phyloP scores from a whole-genome alignment of 768 basidiomycete species.

The Suillus subluteus region DNA sequence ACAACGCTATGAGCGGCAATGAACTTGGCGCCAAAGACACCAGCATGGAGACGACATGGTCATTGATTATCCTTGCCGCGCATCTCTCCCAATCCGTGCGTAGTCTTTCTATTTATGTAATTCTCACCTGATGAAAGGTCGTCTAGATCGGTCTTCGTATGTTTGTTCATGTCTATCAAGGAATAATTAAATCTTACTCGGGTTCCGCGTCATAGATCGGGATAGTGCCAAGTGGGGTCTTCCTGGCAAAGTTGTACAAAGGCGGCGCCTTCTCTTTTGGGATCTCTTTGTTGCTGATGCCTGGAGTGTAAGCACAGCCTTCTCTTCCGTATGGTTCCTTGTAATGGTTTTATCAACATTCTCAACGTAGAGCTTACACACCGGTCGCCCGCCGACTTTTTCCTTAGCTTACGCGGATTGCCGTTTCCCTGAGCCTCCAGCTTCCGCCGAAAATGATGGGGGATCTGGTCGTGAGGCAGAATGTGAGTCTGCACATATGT shows the following conservation, averaged over 20 bases:
- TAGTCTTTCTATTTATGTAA: constrained; percentile 11
- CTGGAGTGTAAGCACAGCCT: constrained; percentile 55
- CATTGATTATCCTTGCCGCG: constrained; percentile 62
- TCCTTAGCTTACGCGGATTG: constrained; percentile 71
- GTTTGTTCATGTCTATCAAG: constrained; percentile 32
- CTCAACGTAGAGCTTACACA: constrained; percentile 58
- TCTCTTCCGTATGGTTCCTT: background rate
- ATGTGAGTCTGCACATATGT: constrained; percentile 29
- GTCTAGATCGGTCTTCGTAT: constrained; percentile 67
- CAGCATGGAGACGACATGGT: constrained; percentile 77
- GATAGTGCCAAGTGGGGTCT: constrained; percentile 69
- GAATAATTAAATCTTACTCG: constrained; percentile 16
- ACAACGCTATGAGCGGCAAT: constrained; percentile 70
- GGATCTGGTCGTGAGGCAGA: constrained; percentile 26
- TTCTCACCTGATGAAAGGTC: constrained; percentile 20
- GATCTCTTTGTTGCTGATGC: constrained; percentile 74
- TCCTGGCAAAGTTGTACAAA: constrained; percentile 61
- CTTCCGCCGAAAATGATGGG: constrained; percentile 10
- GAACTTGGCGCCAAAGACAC: constrained; percentile 59
- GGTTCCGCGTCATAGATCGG: constrained; percentile 45
- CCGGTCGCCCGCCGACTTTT: constrained; percentile 73
- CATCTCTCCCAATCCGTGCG: constrained; percentile 69
- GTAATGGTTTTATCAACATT: constrained; percentile 15
- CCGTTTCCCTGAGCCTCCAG: constrained; percentile 49
- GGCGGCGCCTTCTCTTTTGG: constrained; percentile 76